These are phyloP conservation scores for Hippophae gyantsensis DNA, from an alignment of 306 rosid genomes.

Conservation along the genomic window DNA sequence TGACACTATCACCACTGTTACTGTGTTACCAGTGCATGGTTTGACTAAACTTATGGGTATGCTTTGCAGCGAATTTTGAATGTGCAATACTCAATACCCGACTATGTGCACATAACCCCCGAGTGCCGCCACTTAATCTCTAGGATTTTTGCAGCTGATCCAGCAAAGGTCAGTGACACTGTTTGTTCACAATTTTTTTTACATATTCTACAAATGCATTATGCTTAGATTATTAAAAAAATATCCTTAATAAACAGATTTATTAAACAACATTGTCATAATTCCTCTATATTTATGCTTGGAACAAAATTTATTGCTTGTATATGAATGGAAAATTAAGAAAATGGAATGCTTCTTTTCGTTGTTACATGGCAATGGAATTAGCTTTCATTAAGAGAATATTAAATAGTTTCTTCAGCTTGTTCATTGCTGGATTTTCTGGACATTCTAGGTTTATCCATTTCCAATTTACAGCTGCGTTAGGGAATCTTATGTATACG, in stretches of 20 bases:
- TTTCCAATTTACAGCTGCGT: no score
- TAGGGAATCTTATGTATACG: no score
- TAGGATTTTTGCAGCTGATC: conserved; percentile 83
- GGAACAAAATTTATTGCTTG: no score
- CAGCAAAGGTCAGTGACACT: conserved; percentile 48
- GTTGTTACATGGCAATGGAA: neutral
- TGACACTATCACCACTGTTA: conserved; percentile 2
- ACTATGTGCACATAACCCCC: conserved; percentile 77
- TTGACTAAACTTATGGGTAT: conserved; percentile 14
- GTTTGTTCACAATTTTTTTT: neutral
- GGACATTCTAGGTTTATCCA: neutral
- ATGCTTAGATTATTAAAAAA: neutral
- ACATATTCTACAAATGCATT: neutral
- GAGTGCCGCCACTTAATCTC: conserved; percentile 85
- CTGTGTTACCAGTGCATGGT: conserved; percentile 5
- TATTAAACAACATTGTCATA: no score
- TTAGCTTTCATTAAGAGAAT: neutral
- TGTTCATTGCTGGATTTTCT: neutral
- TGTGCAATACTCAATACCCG: conserved; percentile 92
- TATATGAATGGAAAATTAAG: neutral
- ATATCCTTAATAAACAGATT: neutral
- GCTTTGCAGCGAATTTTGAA: conserved; percentile 76
- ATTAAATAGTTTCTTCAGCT: neutral
- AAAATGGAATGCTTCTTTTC: neutral
- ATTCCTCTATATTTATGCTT: no score